phyloP scores from a whole-genome alignment of 306 rosid genomes.

The Cucurbita maxima region DNA sequence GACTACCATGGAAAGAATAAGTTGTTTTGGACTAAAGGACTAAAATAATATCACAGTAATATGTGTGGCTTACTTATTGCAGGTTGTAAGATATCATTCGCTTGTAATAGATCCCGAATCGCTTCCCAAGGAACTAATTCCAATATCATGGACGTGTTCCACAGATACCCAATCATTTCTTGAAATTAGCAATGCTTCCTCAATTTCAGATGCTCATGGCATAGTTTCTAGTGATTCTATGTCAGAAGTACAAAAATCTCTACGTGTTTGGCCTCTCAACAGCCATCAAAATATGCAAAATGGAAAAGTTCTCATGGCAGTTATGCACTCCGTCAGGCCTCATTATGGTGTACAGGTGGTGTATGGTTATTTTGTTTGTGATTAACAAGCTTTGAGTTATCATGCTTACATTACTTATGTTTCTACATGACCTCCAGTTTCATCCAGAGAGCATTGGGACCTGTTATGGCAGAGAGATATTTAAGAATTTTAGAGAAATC shows the following conservation, averaged over 20 bases:
- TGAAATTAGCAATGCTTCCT: conserved; percentile 25
- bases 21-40: background rate
- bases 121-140: conserved; percentile 78
- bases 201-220: conserved; percentile 20
- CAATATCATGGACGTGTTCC: conserved; percentile 89
- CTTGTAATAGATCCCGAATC: conserved; percentile 71
- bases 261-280: conserved; percentile 16
- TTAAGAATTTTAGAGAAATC: conserved; percentile 72
- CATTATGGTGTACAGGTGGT: conserved; percentile 97
- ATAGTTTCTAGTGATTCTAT: conserved; percentile 19
- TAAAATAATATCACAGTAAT: background rate
- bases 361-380: conserved; percentile 12
- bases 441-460: conserved; percentile 99
- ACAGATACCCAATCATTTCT: conserved; percentile 39
- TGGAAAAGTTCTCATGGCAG: conserved; percentile 65
- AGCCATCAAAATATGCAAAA: conserved; percentile 18
- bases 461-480: conserved; percentile 65
- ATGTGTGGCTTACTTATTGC: conserved; percentile 22
- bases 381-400: conserved; percentile 3
- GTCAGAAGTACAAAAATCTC: conserved; percentile 16
- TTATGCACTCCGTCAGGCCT: conserved; percentile 79
- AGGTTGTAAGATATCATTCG: conserved; percentile 99
- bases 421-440: conserved; percentile 54
- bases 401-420: conserved; percentile 2
- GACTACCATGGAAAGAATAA: background rate